Evolutionary conservation across 441 rosid genomes (phyloP), one percentile per base, ranked within the genome.

Genomic region (Mallotus repandus): DNA sequence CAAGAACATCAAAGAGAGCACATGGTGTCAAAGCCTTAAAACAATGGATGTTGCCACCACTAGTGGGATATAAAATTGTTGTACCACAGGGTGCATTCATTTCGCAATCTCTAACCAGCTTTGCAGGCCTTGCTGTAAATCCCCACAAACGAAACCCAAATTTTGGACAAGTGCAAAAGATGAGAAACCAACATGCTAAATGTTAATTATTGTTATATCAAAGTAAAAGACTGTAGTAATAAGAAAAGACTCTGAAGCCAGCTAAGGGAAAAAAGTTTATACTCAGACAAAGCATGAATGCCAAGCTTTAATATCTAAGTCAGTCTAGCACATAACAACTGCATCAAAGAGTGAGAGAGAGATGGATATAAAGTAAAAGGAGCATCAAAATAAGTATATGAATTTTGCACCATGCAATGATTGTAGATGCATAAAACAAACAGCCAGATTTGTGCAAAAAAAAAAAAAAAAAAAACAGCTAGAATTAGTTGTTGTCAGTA

Each of bases 21-120:
- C 87, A 80, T 3, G 87, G 87, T 32, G 83, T 77, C 64, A 77
- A 14, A 25, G 87, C 89, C 70, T 79, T 84, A 70, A 82, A 86
- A 69, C 78, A 66, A 76, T 82, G 89, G 48, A 86, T 79, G 69
- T 86, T 85, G 76, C 90, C 88, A 5, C 88, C 86, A 35, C 71
- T 77, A 15, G 74, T 79, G 38, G 88, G 88, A 65, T 81, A 74
- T 61, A 87, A 81, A 78, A 79, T 63, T 25, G 88, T 81, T 5
- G 88, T 63, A 2, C 79, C 79, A 74, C 80, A 82, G 6, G 88
- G 85, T 21, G 86, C 77, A 15, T 64, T 74, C 83, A 82, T 79
- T 66, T 81, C 84, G 18, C 73, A 67, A 63, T 87, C 86, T 79
- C 79, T 82, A 35, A 80, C 83, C 22, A 83, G 83, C 73, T 74